Evolutionary conservation across 768 basidiomycete genomes (phyloP).

Genomic region (Melanogaster broomeanus): DNA sequence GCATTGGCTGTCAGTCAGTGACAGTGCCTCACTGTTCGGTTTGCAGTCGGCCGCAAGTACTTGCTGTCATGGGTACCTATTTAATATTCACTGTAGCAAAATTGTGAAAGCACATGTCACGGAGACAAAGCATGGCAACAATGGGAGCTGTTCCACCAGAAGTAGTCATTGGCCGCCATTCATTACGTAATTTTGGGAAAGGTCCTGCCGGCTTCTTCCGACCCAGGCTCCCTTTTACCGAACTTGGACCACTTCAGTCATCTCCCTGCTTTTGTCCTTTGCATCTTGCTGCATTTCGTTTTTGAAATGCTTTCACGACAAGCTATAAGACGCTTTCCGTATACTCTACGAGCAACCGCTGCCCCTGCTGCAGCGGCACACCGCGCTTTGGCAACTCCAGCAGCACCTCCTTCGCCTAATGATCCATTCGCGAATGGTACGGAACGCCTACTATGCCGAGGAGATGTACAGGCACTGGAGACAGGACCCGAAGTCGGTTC

Average conservation of each 20-base stretch:
- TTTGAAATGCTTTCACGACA: conserved; percentile 40
- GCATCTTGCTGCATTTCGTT: background rate
- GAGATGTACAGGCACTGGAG: conserved; percentile 96
- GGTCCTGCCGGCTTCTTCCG: conserved; percentile 17
- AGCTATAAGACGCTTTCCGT: conserved; percentile 36
- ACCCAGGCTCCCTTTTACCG: too few species aligned
- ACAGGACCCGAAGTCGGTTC: conserved; percentile 89
- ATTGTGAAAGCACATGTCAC: too few species aligned
- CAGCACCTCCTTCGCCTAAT: conserved; percentile 66
- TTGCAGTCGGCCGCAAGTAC: too few species aligned
- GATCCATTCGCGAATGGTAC: conserved; percentile 92
- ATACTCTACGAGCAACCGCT: conserved; percentile 23
- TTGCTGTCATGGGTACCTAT: too few species aligned
- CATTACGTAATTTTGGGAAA: background rate
- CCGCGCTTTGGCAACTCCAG: conserved; percentile 48
- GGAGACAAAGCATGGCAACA: background rate
- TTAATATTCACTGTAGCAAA: too few species aligned
- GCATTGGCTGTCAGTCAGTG: too few species aligned
- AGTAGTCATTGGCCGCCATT: conserved; percentile 3
- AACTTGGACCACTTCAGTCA: too few species aligned
- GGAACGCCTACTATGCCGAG: conserved; percentile 92
- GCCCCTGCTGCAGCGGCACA: conserved; percentile 16
- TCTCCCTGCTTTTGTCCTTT: background rate
- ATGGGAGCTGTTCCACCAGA: background rate
- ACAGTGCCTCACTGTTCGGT: too few species aligned